phyloP scores from a whole-genome alignment of 2,329 filamentous ascomycete genomes.

The Ploettnerulaceae sp. region DNA sequence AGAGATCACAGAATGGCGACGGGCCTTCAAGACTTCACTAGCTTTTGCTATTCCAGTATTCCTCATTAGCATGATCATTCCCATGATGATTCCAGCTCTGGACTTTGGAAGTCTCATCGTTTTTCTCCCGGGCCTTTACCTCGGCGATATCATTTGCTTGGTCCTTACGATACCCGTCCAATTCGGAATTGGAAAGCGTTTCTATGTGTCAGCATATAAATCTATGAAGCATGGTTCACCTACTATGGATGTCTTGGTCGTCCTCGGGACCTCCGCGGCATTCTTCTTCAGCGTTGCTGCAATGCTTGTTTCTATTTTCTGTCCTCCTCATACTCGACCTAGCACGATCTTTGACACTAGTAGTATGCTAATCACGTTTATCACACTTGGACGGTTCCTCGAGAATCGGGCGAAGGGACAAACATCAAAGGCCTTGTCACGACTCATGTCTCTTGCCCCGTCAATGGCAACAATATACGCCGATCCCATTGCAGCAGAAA shows the following conservation, averaged over 20 bases:
- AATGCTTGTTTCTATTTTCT: conserved; percentile 76
- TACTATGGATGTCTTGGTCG: conserved; percentile 96
- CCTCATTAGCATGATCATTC: conserved; percentile 86
- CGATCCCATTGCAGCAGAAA: conserved; percentile 89
- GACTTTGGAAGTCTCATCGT: conserved; percentile 70
- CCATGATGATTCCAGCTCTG: conserved; percentile 72
- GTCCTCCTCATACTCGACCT: conserved; percentile 73
- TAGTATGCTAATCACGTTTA: conserved; percentile 96
- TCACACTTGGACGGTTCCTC: conserved; percentile 82
- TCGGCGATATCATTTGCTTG: conserved; percentile 83
- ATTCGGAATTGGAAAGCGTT: conserved; percentile 91
- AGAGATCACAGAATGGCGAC: conserved; percentile 90
- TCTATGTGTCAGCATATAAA: conserved; percentile 91
- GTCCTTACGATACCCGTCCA: conserved; percentile 86
- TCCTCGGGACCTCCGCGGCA: conserved; percentile 87
- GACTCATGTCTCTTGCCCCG: conserved; percentile 90
- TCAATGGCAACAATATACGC: conserved; percentile 97
- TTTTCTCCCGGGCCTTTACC: conserved; percentile 69
- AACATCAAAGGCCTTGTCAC: conserved; percentile 88
- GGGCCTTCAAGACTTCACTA: conserved; percentile 71
- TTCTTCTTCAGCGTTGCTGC: conserved; percentile 92
- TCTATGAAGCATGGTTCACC: conserved; percentile 85
- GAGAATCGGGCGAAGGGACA: conserved; percentile 95
- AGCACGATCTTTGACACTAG: conserved; percentile 95
- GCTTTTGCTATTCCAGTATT: conserved; percentile 88